These are phyloP conservation scores for Coriaria nepalensis DNA, from an alignment of 306 rosid species.

Conservation along the genomic window DNA sequence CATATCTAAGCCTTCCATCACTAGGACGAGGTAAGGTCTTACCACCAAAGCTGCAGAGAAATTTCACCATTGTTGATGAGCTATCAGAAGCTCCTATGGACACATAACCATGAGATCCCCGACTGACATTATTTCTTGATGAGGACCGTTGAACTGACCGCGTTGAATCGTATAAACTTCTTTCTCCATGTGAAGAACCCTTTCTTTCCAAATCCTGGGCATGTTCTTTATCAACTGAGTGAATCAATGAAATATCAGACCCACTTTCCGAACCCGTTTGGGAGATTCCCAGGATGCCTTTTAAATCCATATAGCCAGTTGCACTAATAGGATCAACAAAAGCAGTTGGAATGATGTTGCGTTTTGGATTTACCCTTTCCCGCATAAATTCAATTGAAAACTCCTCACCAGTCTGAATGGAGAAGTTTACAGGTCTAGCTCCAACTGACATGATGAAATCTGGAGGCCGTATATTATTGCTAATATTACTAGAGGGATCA, in stretches of 20 bases:
- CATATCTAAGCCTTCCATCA: conserved; percentile 81
- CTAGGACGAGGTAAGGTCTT: conserved; percentile 67
- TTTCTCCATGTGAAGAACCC: conserved; percentile 34
- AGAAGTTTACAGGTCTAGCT: conserved; percentile 60
- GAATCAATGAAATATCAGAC: conserved; percentile 31
- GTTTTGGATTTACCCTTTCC: conserved; percentile 58
- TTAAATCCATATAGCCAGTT: conserved; percentile 43
- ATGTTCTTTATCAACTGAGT: conserved; percentile 34
- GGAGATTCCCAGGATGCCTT: conserved; percentile 35
- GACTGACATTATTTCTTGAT: conserved; percentile 42
- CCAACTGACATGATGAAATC: conserved; percentile 35
- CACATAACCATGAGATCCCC: conserved; percentile 29
- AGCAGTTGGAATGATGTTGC: conserved; percentile 42
- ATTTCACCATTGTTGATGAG: conserved; percentile 46
- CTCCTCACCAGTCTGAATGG: conserved; percentile 90
- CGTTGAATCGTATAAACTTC: conserved; percentile 38
- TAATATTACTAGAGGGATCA: conserved; percentile 31
- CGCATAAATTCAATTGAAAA: conserved; percentile 87
- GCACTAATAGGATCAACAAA: conserved; percentile 42
- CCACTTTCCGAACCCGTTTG: conserved; percentile 58
- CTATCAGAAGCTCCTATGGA: conserved; percentile 43
- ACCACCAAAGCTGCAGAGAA: conserved; percentile 83
- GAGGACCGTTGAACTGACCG: conserved; percentile 38
- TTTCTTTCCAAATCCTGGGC: conserved; percentile 46
- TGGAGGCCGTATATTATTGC: conserved; percentile 43